Conservation (phyloP, 495 filamentous ascomycete genomes). For the Hypomontagnella monticulosa region DNA sequence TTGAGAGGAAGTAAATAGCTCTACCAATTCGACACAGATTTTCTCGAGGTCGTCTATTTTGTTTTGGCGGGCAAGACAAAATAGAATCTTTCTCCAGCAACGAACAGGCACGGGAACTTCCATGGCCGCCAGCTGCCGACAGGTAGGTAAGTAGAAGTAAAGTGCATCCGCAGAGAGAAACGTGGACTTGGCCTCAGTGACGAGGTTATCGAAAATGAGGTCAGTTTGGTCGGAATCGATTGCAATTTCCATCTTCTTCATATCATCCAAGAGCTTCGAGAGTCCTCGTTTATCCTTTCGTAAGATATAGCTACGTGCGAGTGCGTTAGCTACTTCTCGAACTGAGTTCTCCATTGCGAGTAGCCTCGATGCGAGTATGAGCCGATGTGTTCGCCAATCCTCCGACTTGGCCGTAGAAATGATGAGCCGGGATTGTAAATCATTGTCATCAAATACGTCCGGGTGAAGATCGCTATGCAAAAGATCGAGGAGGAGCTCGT, state of each 20-base stretch:
- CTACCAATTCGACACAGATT: conserved; percentile 40
- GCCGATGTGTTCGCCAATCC: conserved; percentile 45
- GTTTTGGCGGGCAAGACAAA: conserved; percentile 43
- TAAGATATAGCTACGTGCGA: conserved; percentile 34
- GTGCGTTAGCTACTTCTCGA: conserved; percentile 36
- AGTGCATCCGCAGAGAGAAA: conserved; percentile 21
- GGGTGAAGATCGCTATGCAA: conserved; percentile 78
- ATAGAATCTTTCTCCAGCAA: conserved; percentile 43
- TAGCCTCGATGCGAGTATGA: conserved; percentile 44
- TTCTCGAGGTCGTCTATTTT: conserved; percentile 46
- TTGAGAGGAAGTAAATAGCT: conserved; percentile 31
- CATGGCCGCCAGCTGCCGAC: conserved; percentile 41
- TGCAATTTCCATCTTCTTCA: conserved; percentile 42
- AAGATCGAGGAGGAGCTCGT: conserved; percentile 66
- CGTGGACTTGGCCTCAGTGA: conserved; percentile 34
- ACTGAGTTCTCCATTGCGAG: conserved; percentile 30
- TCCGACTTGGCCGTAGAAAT: conserved; percentile 32
- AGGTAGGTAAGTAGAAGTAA: conserved; percentile 42
- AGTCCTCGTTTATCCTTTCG: conserved; percentile 32
- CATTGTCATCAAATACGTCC: conserved; percentile 71
- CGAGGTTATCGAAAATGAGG: conserved; percentile 35
- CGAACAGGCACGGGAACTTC: conserved; percentile 41
- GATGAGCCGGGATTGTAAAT: conserved; percentile 60
- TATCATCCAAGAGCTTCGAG: conserved; percentile 43
- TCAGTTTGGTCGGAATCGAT: conserved; percentile 30